These are phyloP conservation scores for Suaeda aralocaspica DNA, from an alignment of 148 eudicot species.

Conservation along the genomic window DNA sequence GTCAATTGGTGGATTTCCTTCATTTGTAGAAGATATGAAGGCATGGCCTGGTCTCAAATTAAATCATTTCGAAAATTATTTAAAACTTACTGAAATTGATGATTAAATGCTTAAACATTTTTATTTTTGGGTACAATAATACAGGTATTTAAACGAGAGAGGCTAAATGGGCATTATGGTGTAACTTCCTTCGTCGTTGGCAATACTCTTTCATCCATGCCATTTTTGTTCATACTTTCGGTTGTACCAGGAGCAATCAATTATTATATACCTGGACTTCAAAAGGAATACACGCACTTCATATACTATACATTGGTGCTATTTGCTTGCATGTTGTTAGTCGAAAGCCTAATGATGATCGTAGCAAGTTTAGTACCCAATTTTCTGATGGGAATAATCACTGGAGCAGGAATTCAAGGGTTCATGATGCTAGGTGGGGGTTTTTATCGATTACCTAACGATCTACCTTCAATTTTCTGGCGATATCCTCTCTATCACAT, in stretches of 20 bases:
- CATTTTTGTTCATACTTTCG: constrained; percentile 36
- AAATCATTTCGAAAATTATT: too few relatives aligned
- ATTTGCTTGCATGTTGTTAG: constrained; percentile 37
- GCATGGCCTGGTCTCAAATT: too few relatives aligned
- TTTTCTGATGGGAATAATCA: constrained; percentile 49
- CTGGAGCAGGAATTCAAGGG: constrained; percentile 47
- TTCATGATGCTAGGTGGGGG: neutral
- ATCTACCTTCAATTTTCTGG: neutral
- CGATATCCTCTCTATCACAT: constrained; percentile 28
- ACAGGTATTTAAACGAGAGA: constrained; percentile 46
- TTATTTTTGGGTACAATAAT: neutral
- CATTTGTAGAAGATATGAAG: constrained; percentile 73
- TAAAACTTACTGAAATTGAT: too few relatives aligned
- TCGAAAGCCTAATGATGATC: constrained; percentile 68
- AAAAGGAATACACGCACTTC: constrained; percentile 29
- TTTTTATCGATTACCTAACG: neutral
- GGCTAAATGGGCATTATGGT: constrained; percentile 55
- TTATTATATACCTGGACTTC: constrained; percentile 46
- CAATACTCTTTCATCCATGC: constrained; percentile 48
- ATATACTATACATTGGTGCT: constrained; percentile 27
- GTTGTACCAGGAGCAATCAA: constrained; percentile 44
- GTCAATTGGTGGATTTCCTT: constrained; percentile 81
- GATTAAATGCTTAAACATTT: too few relatives aligned
- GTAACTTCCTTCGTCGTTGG: constrained; percentile 36
- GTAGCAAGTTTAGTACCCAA: constrained; percentile 51